Evolutionary conservation across 805 yeast species (phyloP), one percentile per base, ranked within the genome.

Genomic region (Saturnispora saitoi): DNA sequence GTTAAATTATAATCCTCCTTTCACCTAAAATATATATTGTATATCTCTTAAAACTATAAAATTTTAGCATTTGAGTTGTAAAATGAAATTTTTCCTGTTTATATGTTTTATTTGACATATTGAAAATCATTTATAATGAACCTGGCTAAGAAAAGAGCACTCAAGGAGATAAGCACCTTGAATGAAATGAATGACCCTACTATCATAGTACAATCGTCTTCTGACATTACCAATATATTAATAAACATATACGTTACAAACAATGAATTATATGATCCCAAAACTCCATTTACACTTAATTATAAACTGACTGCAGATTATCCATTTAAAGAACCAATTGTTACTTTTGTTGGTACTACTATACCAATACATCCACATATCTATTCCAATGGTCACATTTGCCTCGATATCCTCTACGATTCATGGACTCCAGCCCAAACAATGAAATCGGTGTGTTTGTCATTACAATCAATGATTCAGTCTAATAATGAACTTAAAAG

Each of bases 321-420:
- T 11, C 55, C 55, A 4, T 52, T 52, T 22, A 14, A 30, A 4
- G 50, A 53, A 2, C 55, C 55, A 3, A 32, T 34, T 4, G 49
- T 52, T 1, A 24, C 30, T 2, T 52, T 52, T 24, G 37, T 48
- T 1, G 55, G 55, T 2, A 20, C 40, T 2, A 53, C 51, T 44
- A 73, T 83, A 3, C 91, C 91, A 1, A 56, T 81, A 3, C 89
- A 83, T 58, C 91, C 91, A 0, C 91, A 83, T 58, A 70, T 83
- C 3, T 83, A 83, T 58, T 73, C 83, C 30, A 84, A 84, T 57
- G 91, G 90, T 1, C 90, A 84, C 56, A 83, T 83, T n/a, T 83
- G 91, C 58, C 65, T 83, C 19, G 78, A 83, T 56, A 64, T 84
- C 1, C 63, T 83, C 32, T 87, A 84, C 2, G 72, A 71, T 17